Evolutionary conservation across 768 basidiomycete species (phyloP), one percentile per base, ranked within the genome.

Genomic region (Trametes elegans): DNA sequence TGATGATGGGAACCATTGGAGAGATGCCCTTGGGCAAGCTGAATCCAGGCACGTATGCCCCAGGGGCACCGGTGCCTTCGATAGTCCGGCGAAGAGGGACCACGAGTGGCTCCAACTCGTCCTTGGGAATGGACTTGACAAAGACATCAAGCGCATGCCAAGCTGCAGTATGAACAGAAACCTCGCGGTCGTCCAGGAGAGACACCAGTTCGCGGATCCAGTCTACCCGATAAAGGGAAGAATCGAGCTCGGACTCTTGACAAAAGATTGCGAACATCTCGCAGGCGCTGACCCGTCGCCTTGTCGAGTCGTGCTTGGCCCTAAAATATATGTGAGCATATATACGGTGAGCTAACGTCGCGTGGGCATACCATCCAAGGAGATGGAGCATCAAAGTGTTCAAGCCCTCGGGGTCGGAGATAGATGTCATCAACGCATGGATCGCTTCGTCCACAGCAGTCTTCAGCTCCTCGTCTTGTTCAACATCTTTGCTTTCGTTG

Each of bases 171-270:
- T 95, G 85, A 9, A 96, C 92, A 3, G 77, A 67, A 1, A 87
- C 82, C 42, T 85, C 78, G 11, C 72, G 70, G 64, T 98, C 96
- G 62, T 94, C 94, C 44, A 97, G 77, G 2, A 88, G 71, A 0
- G 91, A 81, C 7, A 98, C 75, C 14, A 98, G 78, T 59, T 93
- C 91, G 7, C 95, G 85, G 50, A 98, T 82, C 94, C 96, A 98
- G 68, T 98, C 97, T 59, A 94, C 74, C 18, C 90, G 85, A 71
- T 98, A 98, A 21, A 93, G 69, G 0, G 89, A 85, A 0, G 83
- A 79, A 66, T 98, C 96, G 35, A 92, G 76, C 34, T 86, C 80
- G 3, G 90, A 88, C 42, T 81, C 86, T 60, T 91, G 84, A 66
- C 93, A 97, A 74, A 98, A 94, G 1, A 79, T 74, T 3, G 83